Base-by-base conservation (phyloP, 768 basidiomycete species). In the Amanita molliuscula region DNA sequence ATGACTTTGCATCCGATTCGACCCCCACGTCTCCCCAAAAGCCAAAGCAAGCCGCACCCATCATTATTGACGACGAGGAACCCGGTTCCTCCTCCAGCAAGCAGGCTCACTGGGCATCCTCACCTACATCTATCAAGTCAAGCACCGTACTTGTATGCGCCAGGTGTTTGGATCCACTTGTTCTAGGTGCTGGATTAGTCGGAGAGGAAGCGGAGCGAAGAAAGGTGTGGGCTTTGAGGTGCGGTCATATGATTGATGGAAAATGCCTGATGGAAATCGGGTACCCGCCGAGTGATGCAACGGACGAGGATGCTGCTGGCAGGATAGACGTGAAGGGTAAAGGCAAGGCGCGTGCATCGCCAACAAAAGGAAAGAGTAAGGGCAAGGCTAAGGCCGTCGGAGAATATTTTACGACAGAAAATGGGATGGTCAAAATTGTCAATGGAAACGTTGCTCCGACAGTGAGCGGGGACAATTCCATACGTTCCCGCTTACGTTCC, bases 171-270 rank as follows among this genome's bases (percentile, higher is more conserved):
- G 81, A 81, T 52, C 82, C 83, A 0, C 71, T 89, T 4, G 62
- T 83, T 8, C 67, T 83, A 25, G 70, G 74, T 42, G 67, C 69
- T 1, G 74, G 72, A 10, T 67, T 78, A n/a, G 65, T 67, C 13
- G 64, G 65, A 4, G 65, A 70, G 40, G 79, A 77, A 31, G 68
- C 65, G 35, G 66, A 66, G 35, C 64, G 63, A 33, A 67, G 72
- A 47, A 73, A 76, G 37, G 65, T 89, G 6, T 89, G 85, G 87
- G 79, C 75, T 1, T 64, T 90, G 53, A 69, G 83, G 35, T 90
- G 87, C 47, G 87, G 87, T 0, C 88, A 90, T 59, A 62, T 90
- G 56, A 71, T 89, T 0, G 87, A 89, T 55, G 88, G 84, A 44
- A 85, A 82, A 61, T 90, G 87, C 55, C 63, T 83, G 1, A 73